phyloP scores from a whole-genome alignment of 1,139 yeast genomes.

The Groenewaldozyma auringiensis region DNA sequence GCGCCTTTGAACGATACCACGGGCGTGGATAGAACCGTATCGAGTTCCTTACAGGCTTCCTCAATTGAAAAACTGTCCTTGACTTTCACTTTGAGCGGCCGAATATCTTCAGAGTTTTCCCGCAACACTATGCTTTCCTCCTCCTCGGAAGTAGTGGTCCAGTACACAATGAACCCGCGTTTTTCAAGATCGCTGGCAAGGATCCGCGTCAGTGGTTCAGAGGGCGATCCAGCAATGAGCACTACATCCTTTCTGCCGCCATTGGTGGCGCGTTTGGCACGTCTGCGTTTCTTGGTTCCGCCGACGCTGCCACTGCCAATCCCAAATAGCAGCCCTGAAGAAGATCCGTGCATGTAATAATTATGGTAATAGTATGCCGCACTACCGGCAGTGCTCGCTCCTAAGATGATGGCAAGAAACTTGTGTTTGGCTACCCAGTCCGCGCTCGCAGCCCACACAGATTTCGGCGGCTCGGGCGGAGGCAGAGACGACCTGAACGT shows the following conservation, averaged over 20 bases:
- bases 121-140: conserved; percentile 54
- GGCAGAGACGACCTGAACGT: conserved; percentile 8
- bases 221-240: conserved; percentile 66
- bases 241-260: conserved; percentile 75
- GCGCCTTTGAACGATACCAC: conserved; percentile 46
- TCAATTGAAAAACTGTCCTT: conserved; percentile 31
- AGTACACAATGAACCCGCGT: conserved; percentile 73
- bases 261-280: conserved; percentile 55
- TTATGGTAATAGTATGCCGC: conserved; percentile 16
- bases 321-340: too few relatives aligned
- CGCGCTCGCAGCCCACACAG: conserved; percentile 17
- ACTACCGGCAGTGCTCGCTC: conserved; percentile 21
- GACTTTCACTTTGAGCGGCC: conserved; percentile 45
- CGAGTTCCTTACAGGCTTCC: conserved; percentile 36
- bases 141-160: conserved; percentile 58
- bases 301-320: conserved; percentile 9
- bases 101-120: conserved; percentile 48
- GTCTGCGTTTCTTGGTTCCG: conserved; percentile 31
- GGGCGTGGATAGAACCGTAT: conserved; percentile 37
- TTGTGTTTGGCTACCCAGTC: conserved; percentile 26
- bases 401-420: conserved; percentile 20
- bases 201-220: conserved; percentile 63
- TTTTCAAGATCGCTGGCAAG: conserved; percentile 67
- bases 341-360: conserved; percentile 3
- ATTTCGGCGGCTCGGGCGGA: conserved; percentile 25